Evolutionary conservation across 2,329 filamentous ascomycete species (phyloP), one percentile per base, ranked within the genome.

Genomic region (Cercospora beticola): DNA sequence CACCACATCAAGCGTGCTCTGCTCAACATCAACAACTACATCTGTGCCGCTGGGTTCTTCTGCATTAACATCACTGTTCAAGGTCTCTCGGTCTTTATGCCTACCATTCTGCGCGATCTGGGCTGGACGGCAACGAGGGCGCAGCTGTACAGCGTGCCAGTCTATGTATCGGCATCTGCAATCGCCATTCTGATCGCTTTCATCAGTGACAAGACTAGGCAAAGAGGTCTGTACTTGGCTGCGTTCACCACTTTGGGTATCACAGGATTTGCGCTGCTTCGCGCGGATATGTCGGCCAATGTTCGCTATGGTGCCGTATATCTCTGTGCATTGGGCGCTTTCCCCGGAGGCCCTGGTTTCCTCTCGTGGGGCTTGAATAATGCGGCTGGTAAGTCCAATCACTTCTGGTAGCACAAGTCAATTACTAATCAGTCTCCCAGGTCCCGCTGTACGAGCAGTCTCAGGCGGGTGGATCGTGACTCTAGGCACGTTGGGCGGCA

Each of bases 351-450:
- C 0, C 86, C 86, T 0, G 85, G 85, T 0, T 88, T 87, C 78
- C 74, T 89, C 54, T 83, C 83, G 5, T 88, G 86, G 87, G 86
- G 82, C 0, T 81, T 88, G 66, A 88, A 88, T 75, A 88, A 89
- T 70, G 82, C 86, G 0, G 83, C 84, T 0, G 86, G 46, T 52
- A 52, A 52, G 46, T 46, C 1, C 5, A 46, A 7, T 9, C 40
- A 2, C 21, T 46, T 46, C 30, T 9, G 30, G 30, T 31, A 31
- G 30, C 30, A 31, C 9, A 2, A 21, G 2, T n/a, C 21, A 9
- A 52, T 3, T 52, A 23, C 46, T 52, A 23, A 52, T 12, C 0
- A 6, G 1, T 3, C 0, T 14, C 21, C 8, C 5, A 52, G 46
- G 86, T 0, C 86, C 86, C 0, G 83, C 86, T 9, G 80, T 88